Percentiles rank a stretch among this genome's conserved stretches.
Conservation (phyloP, 2,329 filamentous ascomycete species). For the Aspergillus sp. region DNA sequence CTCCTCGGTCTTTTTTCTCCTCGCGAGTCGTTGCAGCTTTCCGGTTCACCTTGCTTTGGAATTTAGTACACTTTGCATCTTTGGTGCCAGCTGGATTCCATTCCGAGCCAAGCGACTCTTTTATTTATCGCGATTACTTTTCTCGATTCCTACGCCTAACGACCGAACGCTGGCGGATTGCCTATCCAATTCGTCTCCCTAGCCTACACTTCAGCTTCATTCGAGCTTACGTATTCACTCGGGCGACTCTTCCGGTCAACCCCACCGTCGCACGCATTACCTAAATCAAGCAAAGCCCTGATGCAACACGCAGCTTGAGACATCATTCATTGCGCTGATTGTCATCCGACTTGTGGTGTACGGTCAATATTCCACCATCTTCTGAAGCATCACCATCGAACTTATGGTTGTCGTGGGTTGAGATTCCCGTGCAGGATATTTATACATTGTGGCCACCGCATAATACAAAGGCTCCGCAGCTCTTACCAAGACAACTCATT, state of each 20-base stretch:
- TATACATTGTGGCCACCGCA: slow-evolving; percentile 3
- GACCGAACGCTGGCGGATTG: slow-evolving; percentile 11
- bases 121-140: slow-evolving; percentile 5
- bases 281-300: slow-evolving; percentile 11
- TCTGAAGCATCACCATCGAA: neutral
- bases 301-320: slow-evolving; percentile 1
- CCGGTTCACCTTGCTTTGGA: slow-evolving; percentile 17
- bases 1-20: slow-evolving; percentile 17
- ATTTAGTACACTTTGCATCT: slow-evolving; percentile 17
- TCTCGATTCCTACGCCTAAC: slow-evolving; percentile 13
- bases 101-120: slow-evolving; percentile 15
- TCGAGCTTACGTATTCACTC: slow-evolving; percentile 23
- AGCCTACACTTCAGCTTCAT: slow-evolving; percentile 7
- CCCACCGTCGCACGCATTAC: slow-evolving; percentile 18
- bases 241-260: slow-evolving; percentile 14
- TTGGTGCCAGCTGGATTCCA: slow-evolving; percentile 11
- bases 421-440: slow-evolving; percentile 20
- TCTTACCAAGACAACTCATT: slow-evolving; percentile 2
- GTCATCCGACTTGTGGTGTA: neutral
- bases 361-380: neutral
- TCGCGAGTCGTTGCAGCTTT: slow-evolving; percentile 17
- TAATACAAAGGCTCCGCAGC: slow-evolving; percentile 1
- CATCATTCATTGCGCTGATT: neutral
- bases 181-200: slow-evolving; percentile 13
- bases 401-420: slow-evolving; percentile 25